Base-by-base conservation (phyloP, 2,329 filamentous ascomycete species). In the Curvularia sp. region DNA sequence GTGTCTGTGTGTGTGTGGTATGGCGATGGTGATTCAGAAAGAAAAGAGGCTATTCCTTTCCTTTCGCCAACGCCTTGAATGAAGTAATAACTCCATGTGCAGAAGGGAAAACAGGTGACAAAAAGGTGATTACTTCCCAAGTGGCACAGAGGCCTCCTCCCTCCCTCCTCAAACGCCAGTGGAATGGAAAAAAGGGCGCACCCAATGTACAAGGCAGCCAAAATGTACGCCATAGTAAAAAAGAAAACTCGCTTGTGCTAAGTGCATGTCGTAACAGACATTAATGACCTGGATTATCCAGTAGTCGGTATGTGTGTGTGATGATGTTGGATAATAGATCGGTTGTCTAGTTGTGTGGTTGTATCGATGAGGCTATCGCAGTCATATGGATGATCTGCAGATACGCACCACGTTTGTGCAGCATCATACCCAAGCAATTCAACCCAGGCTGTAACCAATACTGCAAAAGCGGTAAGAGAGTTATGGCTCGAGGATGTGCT, bases 91-190 rank as follows among this genome's bases (percentile, higher is more conserved):
- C 33, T n/a, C 15, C 33, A 38, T 38, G 33, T n/a, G 33, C 5
- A 15, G 33, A 38, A n/a, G 6, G 7, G 28, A 28, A n/a, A n/a
- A 49, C 20, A 38, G n/a, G 24, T 35, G 3, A 35, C 18, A 35
- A 5, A 26, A 38, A 49, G 26, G n/a, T 49, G 13, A 49, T 49
- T 49, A 49, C 26, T 22, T 30, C 48, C n/a, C 28, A 48, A n/a
- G 22, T 20, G 59, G 60, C 49, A 50, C 30, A 13, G 28, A 3
- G 44, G 38, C 51, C 15, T 55, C 33, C 44, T 33, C 18, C 33
- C 15, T 22, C 22, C 12, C 24, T 41, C 35, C 48, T 47, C 31
- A n/a, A 52, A 52, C 49, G 49, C 49, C 49, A 10, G 41, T 53
- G 8, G 22, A 8, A 46, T 44, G 10, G 22, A 46, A 46, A 46